Base-by-base conservation (phyloP, 1,139 yeast genomes). In the Pichia sp. region DNA sequence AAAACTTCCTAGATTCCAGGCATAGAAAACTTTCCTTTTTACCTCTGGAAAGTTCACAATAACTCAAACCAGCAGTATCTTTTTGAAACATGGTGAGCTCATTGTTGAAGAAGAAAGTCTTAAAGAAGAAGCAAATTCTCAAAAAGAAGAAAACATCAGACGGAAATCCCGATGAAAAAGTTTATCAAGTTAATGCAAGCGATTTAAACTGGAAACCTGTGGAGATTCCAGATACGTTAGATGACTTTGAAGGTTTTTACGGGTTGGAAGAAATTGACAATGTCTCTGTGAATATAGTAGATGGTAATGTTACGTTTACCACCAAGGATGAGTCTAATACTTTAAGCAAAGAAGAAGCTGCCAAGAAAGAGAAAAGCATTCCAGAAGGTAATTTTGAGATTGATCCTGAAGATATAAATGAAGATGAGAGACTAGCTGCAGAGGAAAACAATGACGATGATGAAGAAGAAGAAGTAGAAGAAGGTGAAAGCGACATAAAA, bases 241-340 rank as follows among this genome's bases (percentile, higher is more conserved):
- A 85, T 57, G 96, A 89, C 68, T 87, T 87, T 67, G 92, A 87
- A 64, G 97, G 97, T 0, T 85, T 91, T 62, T 89, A 84, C 70
- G 99, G 97, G 0, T 73, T 93, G 46, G 98, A 93, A 69, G 99
- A 93, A 68, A 80, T 93, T 53, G 97, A 91, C 53, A 97, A 97
- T 31, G 97, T 92, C 29, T 92, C 81, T 63, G 92, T 92, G 5
- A 80, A 80, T 59, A 76, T 82, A 54, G 81, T 83, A 3, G 75
- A 82, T 55, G 96, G 95, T 16, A 74, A 75, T 58, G 82, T 85
- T 0, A 79, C 80, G 61, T 88, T 88, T 64, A 71, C 81, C 29
- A 81, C 83, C 4, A 76, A 74, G 52, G 84, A 81, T 45, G 72
- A 73, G 60, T 36, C 31, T 50, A 60, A 49, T 62, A 61, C 51